Conservation (phyloP, 768 basidiomycete species). For the Mycena rosella region DNA sequence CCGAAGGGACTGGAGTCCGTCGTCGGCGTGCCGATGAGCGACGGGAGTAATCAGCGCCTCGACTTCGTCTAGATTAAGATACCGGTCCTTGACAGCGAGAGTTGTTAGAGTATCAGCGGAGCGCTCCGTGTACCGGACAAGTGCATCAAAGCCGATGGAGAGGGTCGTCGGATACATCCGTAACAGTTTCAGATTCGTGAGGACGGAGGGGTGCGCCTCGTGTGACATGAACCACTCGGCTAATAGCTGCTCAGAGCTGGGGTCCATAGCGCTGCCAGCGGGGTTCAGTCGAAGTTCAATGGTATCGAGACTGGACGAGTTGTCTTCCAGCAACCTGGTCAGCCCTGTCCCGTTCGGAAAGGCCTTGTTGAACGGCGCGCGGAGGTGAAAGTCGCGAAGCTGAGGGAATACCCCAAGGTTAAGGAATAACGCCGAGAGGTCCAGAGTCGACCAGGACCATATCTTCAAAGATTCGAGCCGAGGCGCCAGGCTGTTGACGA, state of each 20-base stretch:
- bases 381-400: conserved; percentile 50
- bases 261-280: conserved; percentile 45
- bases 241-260: conserved; percentile 47
- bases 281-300: conserved; percentile 57
- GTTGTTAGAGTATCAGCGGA: conserved; percentile 48
- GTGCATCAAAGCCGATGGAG: conserved; percentile 48
- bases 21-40: conserved; percentile 30
- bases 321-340: conserved; percentile 46
- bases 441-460: conserved; percentile 56
- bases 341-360: conserved; percentile 54
- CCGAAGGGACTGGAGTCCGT: conserved; percentile 37
- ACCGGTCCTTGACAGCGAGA: conserved; percentile 57
- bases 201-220: conserved; percentile 29
- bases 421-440: conserved; percentile 57
- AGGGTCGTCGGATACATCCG: conserved; percentile 58
- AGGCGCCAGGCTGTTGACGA: conserved; percentile 52
- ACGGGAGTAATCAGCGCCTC: conserved; percentile 32
- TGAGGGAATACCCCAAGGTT: conserved; percentile 48
- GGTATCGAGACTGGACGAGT: conserved; percentile 47
- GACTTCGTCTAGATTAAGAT: conserved; percentile 51
- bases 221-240: conserved; percentile 54
- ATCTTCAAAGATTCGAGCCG: conserved; percentile 52
- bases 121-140: conserved; percentile 48
- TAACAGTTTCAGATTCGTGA: conserved; percentile 49
- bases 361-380: conserved; percentile 56